A percentile compares a stretch with the other conserved stretches of the same genome.
phyloP scores from a whole-genome alignment of 441 rosid genomes.

The Euphorbia celastroides region DNA sequence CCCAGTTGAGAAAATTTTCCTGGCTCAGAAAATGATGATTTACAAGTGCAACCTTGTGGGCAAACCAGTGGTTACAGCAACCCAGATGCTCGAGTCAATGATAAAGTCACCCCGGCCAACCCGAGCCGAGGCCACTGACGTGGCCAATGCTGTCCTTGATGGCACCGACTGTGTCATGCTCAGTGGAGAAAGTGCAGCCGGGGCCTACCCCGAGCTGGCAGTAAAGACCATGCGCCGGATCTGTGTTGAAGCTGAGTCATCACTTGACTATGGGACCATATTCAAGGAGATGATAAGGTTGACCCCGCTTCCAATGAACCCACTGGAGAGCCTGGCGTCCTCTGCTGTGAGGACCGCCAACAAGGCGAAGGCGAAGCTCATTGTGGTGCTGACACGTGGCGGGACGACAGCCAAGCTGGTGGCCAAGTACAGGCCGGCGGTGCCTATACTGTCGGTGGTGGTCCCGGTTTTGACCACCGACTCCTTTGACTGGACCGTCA shows the following conservation, averaged over 20 bases:
- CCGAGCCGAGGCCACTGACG: slow-evolving; percentile 96
- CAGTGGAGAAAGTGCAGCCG: slow-evolving; percentile 96
- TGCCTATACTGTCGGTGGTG: slow-evolving; percentile 80
- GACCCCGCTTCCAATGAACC: slow-evolving; percentile 92
- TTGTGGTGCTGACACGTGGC: slow-evolving; percentile 83
- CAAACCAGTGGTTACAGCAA: slow-evolving; percentile 94
- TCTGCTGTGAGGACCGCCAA: slow-evolving; percentile 91
- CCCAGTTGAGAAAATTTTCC: slow-evolving; percentile 89
- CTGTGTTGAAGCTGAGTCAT: slow-evolving; percentile 86
- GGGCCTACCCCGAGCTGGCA: slow-evolving; percentile 89
- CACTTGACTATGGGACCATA: slow-evolving; percentile 69
- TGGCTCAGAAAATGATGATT: slow-evolving; percentile 96
- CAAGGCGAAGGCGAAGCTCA: slow-evolving; percentile 67
- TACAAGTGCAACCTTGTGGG: slow-evolving; percentile 95
- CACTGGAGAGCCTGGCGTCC: slow-evolving; percentile 82
- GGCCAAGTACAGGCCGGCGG: slow-evolving; percentile 90
- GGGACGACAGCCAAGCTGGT: slow-evolving; percentile 93
- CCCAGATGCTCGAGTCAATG: slow-evolving; percentile 98
- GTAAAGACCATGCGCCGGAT: slow-evolving; percentile 87
- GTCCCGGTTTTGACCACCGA: slow-evolving; percentile 84
- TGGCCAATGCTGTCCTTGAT: slow-evolving; percentile 92
- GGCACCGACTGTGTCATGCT: slow-evolving; percentile 96
- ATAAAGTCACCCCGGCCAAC: slow-evolving; percentile 95
- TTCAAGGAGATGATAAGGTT: slow-evolving; percentile 73
- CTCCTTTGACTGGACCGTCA: slow-evolving; percentile 86